Evolutionary conservation across 1,284 basidiomycete genomes (phyloP), one percentile per base, ranked within the genome.

Genomic region (Pseudozyma tsukubaensis): DNA sequence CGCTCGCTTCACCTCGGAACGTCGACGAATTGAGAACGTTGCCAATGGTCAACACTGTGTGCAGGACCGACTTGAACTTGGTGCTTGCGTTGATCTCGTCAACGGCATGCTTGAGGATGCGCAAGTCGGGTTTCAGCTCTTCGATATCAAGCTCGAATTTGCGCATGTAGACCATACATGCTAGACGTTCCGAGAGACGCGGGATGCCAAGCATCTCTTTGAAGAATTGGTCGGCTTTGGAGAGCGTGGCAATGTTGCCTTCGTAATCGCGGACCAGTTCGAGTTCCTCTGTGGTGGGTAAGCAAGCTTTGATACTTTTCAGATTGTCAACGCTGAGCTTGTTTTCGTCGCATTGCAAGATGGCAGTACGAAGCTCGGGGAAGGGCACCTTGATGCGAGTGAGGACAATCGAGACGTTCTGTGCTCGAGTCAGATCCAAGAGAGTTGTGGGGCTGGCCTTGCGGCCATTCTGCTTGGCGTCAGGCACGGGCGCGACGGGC

Each of bases 201-300:
- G 93, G 92, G 48, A 96, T 91, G 3, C 86, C 86, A 85, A 91
- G 91, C 69, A 96, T 91, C 90, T 92, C 89, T 60, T 87, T 86
- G 81, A 94, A 92, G 85, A 92, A 95, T 80, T 91, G 91, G 81
- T 97, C 94, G 18, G 92, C 90, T 78, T 92, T 92, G 4, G 66
- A 71, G 3, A 82, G 63, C 21, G 50, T 24, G 16, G 53, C 32
- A 19, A 82, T 37, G 24, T 79, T 65, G 53, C 80, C 80, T 2
- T 67, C 59, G 56, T 74, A 82, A 21, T 80, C 77, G 19, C 80
- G 71, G 4, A 82, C 65, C 9, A 82, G 60, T 52, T 74, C 72
- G 34, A 74, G 63, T 64, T 82, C 80, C 10, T 82, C 80, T 14
- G 72, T 19, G 1, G 77, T 80, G 1, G 80, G 80, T 16, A 82